Evolutionary conservation across 1,139 yeast genomes (phyloP), one percentile per base, ranked within the genome.

Genomic region (Kodamaea ohmeri): DNA sequence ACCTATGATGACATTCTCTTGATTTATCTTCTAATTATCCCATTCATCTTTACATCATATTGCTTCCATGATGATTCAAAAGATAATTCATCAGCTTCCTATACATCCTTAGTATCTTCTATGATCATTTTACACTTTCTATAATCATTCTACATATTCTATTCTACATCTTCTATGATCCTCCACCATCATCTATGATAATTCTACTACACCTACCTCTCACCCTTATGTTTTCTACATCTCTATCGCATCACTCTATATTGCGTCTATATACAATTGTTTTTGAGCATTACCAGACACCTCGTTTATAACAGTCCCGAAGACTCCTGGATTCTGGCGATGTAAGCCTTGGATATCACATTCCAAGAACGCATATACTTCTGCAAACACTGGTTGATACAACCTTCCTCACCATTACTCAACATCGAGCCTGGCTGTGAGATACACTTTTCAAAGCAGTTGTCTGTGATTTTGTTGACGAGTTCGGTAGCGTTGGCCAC

Each of bases 321-420:
- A 11, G 44, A 38, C 34, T 51, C 48, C 32, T 83, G 92, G 51
- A 88, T 83, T 60, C 96, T 76, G 18, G 78, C 60, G 39, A 87
- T 78, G 59, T 88, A 88, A 11, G 87, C 69, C 59, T 79, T 80
- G 21, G 95, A 85, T 38, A 89, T 71, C 39, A 83, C 72, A 56
- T 88, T 88, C 96, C 96, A 89, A 28, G 95, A 80, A 60, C 85
- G 76, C 94, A 89, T 83, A 63, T 87, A 89, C 65, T 88, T 89
- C 48, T 83, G 83, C 55, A 86, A 73, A 59, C 97, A 89, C 57
- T 80, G 83, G 47, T 73, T 77, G 38, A 88, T 73, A 62, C 96
- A 88, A 17, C 43, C 46, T 38, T 63, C 61, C 43, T 68, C 67
- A 31, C 51, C 58, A 6, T 56, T 47, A 24, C 58, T 59, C 45